Percentiles rank a stretch among this genome's conserved stretches.
Evolutionary conservation across 1,284 basidiomycete species (phyloP).

Genomic region (Fistulinella staudtii): DNA sequence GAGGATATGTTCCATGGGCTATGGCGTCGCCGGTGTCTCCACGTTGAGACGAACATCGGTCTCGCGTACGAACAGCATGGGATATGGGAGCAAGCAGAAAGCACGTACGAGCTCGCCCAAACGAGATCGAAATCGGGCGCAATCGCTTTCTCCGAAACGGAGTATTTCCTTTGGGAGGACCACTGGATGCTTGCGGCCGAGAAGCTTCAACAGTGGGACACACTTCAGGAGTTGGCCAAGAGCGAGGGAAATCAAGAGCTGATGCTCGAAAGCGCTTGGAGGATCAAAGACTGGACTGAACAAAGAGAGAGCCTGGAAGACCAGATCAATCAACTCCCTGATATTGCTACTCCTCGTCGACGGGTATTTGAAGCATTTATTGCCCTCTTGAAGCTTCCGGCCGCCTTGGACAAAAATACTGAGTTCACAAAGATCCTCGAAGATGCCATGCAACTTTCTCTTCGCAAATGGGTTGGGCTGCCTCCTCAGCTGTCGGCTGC

Average conservation of each 20-base stretch:
- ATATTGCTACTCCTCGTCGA: constrained; percentile 88
- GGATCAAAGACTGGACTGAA: constrained; percentile 88
- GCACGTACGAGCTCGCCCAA: constrained; percentile 90
- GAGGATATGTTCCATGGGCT: constrained; percentile 98
- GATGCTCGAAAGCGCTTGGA: constrained; percentile 94
- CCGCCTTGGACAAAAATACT: constrained; percentile 63
- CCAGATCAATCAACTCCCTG: constrained; percentile 78
- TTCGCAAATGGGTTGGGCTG: constrained; percentile 94
- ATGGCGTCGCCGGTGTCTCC: constrained; percentile 87
- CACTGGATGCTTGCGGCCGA: constrained; percentile 97
- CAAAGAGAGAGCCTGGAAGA: constrained; percentile 81
- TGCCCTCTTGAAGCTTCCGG: constrained; percentile 69
- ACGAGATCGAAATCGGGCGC: constrained; percentile 79
- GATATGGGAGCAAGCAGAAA: constrained; percentile 92
- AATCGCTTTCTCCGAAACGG: constrained; percentile 91
- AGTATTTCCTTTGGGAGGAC: constrained; percentile 99
- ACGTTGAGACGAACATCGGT: constrained; percentile 88
- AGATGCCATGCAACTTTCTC: constrained; percentile 94
- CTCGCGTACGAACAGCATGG: constrained; percentile 96
- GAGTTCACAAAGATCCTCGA: constrained; percentile 89
- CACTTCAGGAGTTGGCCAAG: constrained; percentile 88
- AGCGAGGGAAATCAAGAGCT: constrained; percentile 91
- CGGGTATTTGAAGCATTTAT: constrained; percentile 96
- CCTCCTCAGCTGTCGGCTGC: constrained; percentile 85
- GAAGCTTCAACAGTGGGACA: constrained; percentile 98